Percentiles rank a stretch among this genome's conserved stretches.
Evolutionary conservation across 1,139 yeast species (phyloP).

Genomic region (Blastobotrys illinoisensis): DNA sequence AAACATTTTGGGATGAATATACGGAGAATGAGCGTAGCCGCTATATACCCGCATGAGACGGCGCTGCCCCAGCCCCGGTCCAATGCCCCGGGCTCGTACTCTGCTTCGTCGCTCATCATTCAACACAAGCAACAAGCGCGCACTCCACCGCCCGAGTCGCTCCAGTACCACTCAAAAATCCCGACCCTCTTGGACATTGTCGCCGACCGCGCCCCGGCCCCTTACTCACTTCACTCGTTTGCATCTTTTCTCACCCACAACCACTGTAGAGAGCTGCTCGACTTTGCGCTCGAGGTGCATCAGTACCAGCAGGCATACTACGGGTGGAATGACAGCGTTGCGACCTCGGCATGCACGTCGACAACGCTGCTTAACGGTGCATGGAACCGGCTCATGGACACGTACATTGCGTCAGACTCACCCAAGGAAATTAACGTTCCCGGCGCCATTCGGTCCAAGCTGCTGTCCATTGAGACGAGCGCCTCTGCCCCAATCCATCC

Average conservation of each 20-base stretch:
- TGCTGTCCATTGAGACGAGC: constrained; percentile 11
- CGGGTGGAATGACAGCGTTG: constrained; percentile 7
- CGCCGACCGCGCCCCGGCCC: constrained; percentile 23
- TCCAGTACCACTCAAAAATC: constrained; percentile 1
- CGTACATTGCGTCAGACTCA: constrained; percentile 27
- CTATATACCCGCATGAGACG: neutral
- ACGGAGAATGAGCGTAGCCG: neutral
- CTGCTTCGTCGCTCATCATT: neutral
- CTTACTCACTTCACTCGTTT: constrained; percentile 29
- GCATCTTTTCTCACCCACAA: constrained; percentile 27
- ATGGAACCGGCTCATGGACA: constrained; percentile 30
- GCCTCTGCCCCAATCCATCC: constrained; percentile 23
- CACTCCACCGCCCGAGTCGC: neutral
- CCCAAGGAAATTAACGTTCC: constrained; percentile 34
- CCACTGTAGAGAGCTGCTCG: constrained; percentile 34
- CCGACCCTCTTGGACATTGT: constrained; percentile 30
- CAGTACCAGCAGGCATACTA: constrained; percentile 24
- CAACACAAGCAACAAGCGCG: neutral
- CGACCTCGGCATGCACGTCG: constrained; percentile 8
- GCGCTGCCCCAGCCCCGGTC: neutral
- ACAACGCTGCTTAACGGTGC: constrained; percentile 9
- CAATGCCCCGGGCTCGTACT: neutral
- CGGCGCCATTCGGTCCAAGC: constrained; percentile 23
- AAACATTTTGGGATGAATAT: neutral
- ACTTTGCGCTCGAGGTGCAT: constrained; percentile 30